These are phyloP conservation scores for Chenopodium quinoa DNA, from an alignment of 148 eudicot genomes.

Conservation along the genomic window DNA sequence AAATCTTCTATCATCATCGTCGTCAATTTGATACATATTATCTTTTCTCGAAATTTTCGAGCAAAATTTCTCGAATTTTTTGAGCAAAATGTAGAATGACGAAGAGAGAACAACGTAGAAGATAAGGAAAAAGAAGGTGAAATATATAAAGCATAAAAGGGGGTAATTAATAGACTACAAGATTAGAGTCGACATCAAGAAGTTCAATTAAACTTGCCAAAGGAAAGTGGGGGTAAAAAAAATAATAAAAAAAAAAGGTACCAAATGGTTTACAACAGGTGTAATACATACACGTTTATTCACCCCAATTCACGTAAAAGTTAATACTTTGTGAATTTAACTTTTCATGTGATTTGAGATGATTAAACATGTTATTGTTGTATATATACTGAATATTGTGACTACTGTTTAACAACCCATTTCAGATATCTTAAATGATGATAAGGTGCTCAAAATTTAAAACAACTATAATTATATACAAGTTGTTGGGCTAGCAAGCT, in stretches of 20 bases:
- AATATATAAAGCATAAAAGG: background rate
- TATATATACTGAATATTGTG: too few relatives aligned
- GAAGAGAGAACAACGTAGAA: background rate
- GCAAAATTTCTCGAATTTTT: background rate
- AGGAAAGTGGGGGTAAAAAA: background rate
- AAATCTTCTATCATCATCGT: constrained; percentile 3
- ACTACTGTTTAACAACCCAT: too few relatives aligned
- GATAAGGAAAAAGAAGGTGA: background rate
- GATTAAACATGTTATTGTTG: too few relatives aligned
- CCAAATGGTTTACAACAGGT: background rate
- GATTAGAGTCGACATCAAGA: constrained; percentile 20
- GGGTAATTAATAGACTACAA: constrained; percentile 20
- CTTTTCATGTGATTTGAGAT: too few relatives aligned
- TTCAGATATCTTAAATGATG: too few relatives aligned
- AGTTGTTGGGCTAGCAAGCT: too few relatives aligned
- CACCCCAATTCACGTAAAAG: too few relatives aligned
- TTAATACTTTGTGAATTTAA: too few relatives aligned
- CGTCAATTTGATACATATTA: constrained; percentile 24
- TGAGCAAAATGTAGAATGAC: background rate
- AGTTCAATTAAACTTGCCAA: constrained; percentile 14
- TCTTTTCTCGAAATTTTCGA: background rate
- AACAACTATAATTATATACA: too few relatives aligned
- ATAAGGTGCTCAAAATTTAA: too few relatives aligned
- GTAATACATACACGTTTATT: background rate
- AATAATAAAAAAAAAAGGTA: background rate